A percentile compares a stretch with the other conserved stretches of the same genome.
phyloP scores from a whole-genome alignment of 148 eudicot species.

The Vaccinium macrocarpon region DNA sequence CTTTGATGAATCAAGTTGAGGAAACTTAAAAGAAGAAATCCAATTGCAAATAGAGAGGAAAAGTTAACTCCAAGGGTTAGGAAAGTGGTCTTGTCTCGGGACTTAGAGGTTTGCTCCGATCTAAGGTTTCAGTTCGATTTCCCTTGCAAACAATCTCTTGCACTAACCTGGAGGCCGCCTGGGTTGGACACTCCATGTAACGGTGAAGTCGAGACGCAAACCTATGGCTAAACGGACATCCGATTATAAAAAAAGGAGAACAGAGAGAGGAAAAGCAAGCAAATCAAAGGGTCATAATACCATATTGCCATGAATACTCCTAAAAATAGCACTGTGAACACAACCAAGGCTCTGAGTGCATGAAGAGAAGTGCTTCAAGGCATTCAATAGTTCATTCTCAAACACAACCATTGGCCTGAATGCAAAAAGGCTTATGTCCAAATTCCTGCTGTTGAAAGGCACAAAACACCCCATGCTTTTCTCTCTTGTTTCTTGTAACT shows the following conservation, averaged over 20 bases:
- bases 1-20: neutral
- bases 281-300: conserved; percentile 18
- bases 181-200: no score
- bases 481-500: neutral
- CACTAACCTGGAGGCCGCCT: no score
- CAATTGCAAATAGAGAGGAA: neutral
- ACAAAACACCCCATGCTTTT: conserved; percentile 38
- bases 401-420: conserved; percentile 38
- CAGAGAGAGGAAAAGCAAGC: neutral
- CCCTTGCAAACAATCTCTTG: no score
- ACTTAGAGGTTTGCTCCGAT: no score
- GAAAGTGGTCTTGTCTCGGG: no score
- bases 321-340: conserved; percentile 35
- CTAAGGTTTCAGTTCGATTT: no score
- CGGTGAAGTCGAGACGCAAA: no score
- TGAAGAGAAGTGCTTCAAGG: conserved; percentile 34
- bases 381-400: conserved; percentile 36
- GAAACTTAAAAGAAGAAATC: neutral
- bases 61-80: no score
- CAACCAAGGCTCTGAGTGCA: conserved; percentile 36
- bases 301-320: conserved; percentile 47
- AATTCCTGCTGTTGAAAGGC: conserved; percentile 41
- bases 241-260: no score
- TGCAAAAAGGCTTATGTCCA: conserved; percentile 32
- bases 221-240: no score